Percentiles rank a stretch among this genome's conserved stretches.
These are phyloP conservation scores for Coemansia reversa DNA, from an alignment of 192 early-diverging fungal species.

Conservation along the genomic window DNA sequence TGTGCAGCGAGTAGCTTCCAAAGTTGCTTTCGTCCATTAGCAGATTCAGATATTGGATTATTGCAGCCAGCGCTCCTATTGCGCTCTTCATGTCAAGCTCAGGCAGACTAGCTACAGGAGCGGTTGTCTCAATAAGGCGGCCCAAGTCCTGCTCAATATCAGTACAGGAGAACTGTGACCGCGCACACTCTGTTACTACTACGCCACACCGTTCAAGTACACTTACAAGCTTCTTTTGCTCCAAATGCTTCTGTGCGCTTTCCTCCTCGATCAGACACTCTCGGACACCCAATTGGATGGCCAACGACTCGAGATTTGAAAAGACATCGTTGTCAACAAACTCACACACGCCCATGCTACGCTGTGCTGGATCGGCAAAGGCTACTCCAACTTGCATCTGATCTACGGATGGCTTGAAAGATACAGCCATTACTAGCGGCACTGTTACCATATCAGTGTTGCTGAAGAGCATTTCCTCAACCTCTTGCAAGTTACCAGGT, in stretches of 20 bases:
- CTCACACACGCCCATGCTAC: conserved; percentile 78
- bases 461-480: conserved; percentile 87
- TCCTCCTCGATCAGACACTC: conserved; percentile 75
- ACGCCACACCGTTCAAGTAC: conserved; percentile 77
- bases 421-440: conserved; percentile 82
- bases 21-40: conserved; percentile 77
- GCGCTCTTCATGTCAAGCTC: conserved; percentile 53
- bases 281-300: conserved; percentile 91
- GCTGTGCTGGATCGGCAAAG: conserved; percentile 83
- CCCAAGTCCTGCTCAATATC: conserved; percentile 87
- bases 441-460: conserved; percentile 68
- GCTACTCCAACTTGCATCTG: conserved; percentile 67
- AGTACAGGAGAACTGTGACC: conserved; percentile 66
- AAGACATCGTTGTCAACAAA: conserved; percentile 93
- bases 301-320: conserved; percentile 90
- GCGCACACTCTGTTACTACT: conserved; percentile 61
- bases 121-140: conserved; percentile 68
- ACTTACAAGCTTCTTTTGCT: conserved; percentile 65
- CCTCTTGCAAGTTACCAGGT: conserved; percentile 88
- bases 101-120: conserved; percentile 63
- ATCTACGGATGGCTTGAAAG: conserved; percentile 39
- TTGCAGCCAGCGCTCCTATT: conserved; percentile 26
- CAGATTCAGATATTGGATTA: conserved; percentile 56
- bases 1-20: conserved; percentile 68
- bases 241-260: conserved; percentile 62